A percentile compares a stretch with the other conserved stretches of the same genome.
phyloP scores from a whole-genome alignment of 2,329 filamentous ascomycete genomes.

The Fusarium burgessii region DNA sequence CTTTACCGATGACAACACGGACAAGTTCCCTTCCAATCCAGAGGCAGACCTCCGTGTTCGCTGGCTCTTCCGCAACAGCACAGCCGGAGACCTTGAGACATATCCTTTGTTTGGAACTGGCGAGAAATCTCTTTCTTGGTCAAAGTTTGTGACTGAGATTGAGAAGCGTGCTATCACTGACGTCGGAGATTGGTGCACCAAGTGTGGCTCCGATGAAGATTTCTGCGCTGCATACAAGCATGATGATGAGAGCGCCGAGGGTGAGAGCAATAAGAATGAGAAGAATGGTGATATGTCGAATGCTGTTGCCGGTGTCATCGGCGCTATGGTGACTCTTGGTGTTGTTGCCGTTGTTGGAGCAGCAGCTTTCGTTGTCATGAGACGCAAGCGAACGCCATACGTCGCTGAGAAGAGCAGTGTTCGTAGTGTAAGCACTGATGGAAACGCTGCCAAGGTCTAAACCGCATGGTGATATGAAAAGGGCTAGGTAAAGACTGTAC shows the following conservation, averaged over 20 bases:
- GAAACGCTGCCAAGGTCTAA: conserved; percentile 5
- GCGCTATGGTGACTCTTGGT: conserved; percentile 50
- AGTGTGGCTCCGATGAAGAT: conserved; percentile 44
- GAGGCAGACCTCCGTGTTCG: conserved; percentile 49
- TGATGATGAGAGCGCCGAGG: conserved; percentile 13
- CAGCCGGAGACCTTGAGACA: conserved; percentile 43
- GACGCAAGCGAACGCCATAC: conserved; percentile 31
- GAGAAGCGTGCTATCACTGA: conserved; percentile 46
- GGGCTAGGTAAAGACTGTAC: not conserved
- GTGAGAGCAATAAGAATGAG: not conserved
- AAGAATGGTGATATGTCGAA: conserved; percentile 47
- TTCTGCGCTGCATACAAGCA: conserved; percentile 51
- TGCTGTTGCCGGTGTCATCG: conserved; percentile 51
- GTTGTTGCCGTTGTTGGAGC: conserved; percentile 41
- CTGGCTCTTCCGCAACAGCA: conserved; percentile 53
- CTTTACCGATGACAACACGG: conserved; percentile 38
- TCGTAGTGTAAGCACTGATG: conserved; percentile 29
- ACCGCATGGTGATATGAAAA: not conserved
- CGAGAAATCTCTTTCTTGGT: conserved; percentile 48
- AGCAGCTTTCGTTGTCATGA: conserved; percentile 40
- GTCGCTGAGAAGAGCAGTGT: conserved; percentile 24
- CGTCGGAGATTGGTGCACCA: conserved; percentile 49
- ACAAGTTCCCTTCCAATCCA: conserved; percentile 44
- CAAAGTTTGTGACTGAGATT: conserved; percentile 47
- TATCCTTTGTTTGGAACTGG: conserved; percentile 50